Conservation (phyloP, 345 rosid genomes). For the Iberis pinnata region DNA sequence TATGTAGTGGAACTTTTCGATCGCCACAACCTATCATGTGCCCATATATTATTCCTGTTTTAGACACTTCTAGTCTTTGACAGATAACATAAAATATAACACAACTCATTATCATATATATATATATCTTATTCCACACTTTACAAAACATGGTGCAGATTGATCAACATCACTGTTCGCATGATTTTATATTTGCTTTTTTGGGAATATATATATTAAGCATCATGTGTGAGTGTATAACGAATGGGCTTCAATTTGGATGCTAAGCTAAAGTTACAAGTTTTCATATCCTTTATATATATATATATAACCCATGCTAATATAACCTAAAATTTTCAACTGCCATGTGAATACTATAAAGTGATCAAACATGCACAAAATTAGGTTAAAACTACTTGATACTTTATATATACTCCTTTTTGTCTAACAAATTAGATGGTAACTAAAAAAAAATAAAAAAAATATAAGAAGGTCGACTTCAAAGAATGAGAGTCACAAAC, state of each 20-base stretch:
- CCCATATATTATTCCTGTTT: constrained; percentile 31
- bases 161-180: constrained; percentile 28
- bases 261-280: constrained; percentile 24
- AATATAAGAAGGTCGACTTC: too few species aligned
- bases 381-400: neutral
- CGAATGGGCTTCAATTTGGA: constrained; percentile 20
- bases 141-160: constrained; percentile 26
- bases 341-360: neutral
- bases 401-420: neutral
- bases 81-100: constrained; percentile 32
- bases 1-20: constrained; percentile 33
- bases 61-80: constrained; percentile 31
- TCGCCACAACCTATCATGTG: constrained; percentile 32
- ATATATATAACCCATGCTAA: constrained; percentile 15
- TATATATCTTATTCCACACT: constrained; percentile 19
- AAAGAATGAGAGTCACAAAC: too few species aligned
- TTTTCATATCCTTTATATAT: constrained; percentile 14
- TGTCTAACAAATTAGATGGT: neutral
- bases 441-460: too few species aligned
- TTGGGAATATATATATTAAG: neutral
- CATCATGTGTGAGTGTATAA: neutral
- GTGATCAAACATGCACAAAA: neutral
- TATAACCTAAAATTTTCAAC: constrained; percentile 10
- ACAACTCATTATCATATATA: constrained; percentile 20
- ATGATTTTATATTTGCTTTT: constrained; percentile 11